Evolutionary conservation across 164 flowering plant species (phyloP).

Genomic region (Annona squamosa): DNA sequence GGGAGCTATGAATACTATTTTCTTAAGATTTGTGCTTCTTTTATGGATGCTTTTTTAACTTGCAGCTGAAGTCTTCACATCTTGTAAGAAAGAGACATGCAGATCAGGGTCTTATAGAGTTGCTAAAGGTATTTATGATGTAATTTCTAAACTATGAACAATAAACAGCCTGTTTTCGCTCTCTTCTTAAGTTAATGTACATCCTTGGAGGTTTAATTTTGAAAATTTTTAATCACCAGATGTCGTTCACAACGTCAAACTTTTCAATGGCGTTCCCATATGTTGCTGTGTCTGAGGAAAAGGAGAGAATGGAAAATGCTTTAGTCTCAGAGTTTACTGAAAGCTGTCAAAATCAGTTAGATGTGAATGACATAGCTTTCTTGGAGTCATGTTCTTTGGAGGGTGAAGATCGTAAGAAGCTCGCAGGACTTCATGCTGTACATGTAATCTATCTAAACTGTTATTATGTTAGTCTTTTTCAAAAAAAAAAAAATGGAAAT

Average conservation of each 20-base stretch:
- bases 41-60: constrained; percentile 10
- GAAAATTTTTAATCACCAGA: constrained; percentile 28
- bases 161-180: background rate
- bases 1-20: background rate
- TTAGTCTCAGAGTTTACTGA: constrained; percentile 58
- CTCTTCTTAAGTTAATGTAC: background rate
- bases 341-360: constrained; percentile 43
- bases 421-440: constrained; percentile 44
- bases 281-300: constrained; percentile 45
- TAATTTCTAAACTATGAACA: background rate
- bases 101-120: constrained; percentile 49
- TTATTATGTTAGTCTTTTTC: background rate
- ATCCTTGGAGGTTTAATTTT: background rate
- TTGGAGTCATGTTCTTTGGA: constrained; percentile 55
- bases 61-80: constrained; percentile 58
- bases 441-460: constrained; percentile 34
- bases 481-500: too few species aligned
- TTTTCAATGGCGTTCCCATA: constrained; percentile 87
- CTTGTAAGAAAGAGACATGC: constrained; percentile 29
- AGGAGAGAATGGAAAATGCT: constrained; percentile 46
- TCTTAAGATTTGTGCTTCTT: constrained; percentile 4
- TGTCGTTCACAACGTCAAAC: constrained; percentile 50
- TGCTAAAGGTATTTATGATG: constrained; percentile 52
- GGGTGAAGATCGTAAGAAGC: constrained; percentile 39
- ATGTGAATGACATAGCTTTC: constrained; percentile 37